Percentiles rank a stretch among this genome's conserved stretches.
Evolutionary conservation across 345 rosid genomes (phyloP).

Genomic region (Pistacia vera): DNA sequence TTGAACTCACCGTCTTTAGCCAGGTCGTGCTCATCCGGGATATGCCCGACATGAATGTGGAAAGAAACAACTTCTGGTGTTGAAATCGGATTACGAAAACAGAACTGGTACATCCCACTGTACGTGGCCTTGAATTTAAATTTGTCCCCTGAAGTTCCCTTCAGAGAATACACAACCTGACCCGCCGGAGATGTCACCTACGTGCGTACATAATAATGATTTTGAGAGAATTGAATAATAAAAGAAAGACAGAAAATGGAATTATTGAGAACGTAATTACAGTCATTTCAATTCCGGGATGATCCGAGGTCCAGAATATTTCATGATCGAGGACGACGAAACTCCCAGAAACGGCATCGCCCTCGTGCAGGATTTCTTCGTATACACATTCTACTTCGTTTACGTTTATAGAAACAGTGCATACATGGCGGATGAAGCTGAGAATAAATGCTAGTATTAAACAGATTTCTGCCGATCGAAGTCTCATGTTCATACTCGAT

Average conservation of each 20-base stretch:
- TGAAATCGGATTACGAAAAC: conserved; percentile 41
- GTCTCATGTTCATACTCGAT: not conserved
- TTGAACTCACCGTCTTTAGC: conserved; percentile 39
- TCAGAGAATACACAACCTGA: conserved; percentile 23
- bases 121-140: conserved; percentile 37
- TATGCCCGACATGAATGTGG: conserved; percentile 44
- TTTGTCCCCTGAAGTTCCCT: conserved; percentile 43
- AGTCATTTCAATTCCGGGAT: conserved; percentile 10
- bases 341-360: conserved; percentile 11
- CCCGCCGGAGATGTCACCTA: conserved; percentile 37
- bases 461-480: not conserved
- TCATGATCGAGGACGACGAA: conserved; percentile 14
- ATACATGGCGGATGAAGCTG: conserved; percentile 15
- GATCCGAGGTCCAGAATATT: conserved; percentile 8
- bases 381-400: not conserved
- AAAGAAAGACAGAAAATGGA: too few species aligned
- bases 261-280: not conserved
- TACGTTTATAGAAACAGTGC: conserved; percentile 6
- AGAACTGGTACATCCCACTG: conserved; percentile 42
- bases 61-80: conserved; percentile 45
- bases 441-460: conserved; percentile 14
- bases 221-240: not conserved
- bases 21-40: conserved; percentile 41
- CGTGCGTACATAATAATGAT: not conserved
- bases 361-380: not conserved